A percentile compares a stretch with the other conserved stretches of the same genome.
phyloP scores from a whole-genome alignment of 257 asterid genomes.

The Jaltomata sinuosa region DNA sequence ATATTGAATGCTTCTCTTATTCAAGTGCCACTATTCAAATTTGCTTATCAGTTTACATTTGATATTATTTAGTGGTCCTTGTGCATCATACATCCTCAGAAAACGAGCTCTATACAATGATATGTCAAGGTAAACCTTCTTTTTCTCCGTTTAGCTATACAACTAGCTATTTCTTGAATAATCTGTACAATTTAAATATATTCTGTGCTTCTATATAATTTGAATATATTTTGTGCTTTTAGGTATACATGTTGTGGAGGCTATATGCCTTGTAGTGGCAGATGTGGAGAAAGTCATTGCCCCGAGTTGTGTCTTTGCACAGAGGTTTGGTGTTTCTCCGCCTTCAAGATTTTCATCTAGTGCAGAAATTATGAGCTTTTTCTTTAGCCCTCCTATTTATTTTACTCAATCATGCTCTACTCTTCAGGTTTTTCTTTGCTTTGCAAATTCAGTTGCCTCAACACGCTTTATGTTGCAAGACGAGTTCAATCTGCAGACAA shows the following conservation, averaged over 20 bases:
- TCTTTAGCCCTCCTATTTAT: background rate
- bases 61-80: constrained; percentile 23
- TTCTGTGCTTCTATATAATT: background rate
- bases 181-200: background rate
- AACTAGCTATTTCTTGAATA: background rate
- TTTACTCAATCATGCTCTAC: background rate
- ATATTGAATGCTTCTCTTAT: background rate
- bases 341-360: background rate
- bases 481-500: constrained; percentile 36
- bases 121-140: constrained; percentile 23
- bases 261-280: constrained; percentile 38
- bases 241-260: constrained; percentile 40
- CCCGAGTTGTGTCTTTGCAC: constrained; percentile 36
- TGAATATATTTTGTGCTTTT: background rate
- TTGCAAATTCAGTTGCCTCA: constrained; percentile 34
- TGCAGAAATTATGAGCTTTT: background rate
- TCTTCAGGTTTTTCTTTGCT: constrained; percentile 32
- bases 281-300: constrained; percentile 30
- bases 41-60: background rate
- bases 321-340: constrained; percentile 15
- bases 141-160: background rate
- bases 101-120: constrained; percentile 38
- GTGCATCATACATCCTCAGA: constrained; percentile 30
- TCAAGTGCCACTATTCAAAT: background rate
- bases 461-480: constrained; percentile 42